Conservation (phyloP, 495 filamentous ascomycete genomes). For the Aspergillus hancockii region DNA sequence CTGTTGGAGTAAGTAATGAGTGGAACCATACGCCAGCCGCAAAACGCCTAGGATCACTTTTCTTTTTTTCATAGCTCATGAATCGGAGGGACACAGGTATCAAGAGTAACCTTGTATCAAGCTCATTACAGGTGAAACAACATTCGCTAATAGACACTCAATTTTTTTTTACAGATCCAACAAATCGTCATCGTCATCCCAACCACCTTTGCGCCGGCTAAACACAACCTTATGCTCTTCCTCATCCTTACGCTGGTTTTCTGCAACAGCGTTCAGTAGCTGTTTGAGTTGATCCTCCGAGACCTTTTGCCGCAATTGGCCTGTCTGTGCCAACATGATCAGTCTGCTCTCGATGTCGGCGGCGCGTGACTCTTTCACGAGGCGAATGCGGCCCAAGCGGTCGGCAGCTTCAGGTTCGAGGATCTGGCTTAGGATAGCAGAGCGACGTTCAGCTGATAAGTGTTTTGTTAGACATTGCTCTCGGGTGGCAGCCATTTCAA, state of each 20-base stretch:
- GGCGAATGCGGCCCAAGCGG: slow-evolving; percentile 87
- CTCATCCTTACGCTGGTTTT: slow-evolving; percentile 60
- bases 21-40: slow-evolving; percentile 5
- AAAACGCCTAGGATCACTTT: not conserved
- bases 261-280: slow-evolving; percentile 76
- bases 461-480: not conserved
- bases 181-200: slow-evolving; percentile 86
- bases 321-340: slow-evolving; percentile 84
- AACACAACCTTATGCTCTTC: slow-evolving; percentile 83
- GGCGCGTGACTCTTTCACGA: slow-evolving; percentile 92
- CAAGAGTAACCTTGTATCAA: not conserved
- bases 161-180: slow-evolving; percentile 53
- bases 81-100: slow-evolving; percentile 6
- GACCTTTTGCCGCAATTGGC: slow-evolving; percentile 84
- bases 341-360: slow-evolving; percentile 88
- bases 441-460: slow-evolving; percentile 51
- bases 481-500: not conserved
- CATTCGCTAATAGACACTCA: slow-evolving; percentile 5
- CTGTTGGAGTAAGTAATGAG: not conserved
- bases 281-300: slow-evolving; percentile 94
- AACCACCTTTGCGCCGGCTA: slow-evolving; percentile 76
- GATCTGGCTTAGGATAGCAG: slow-evolving; percentile 84
- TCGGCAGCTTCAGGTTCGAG: slow-evolving; percentile 92
- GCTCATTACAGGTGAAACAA: not conserved
- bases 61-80: slow-evolving; percentile 1